A percentile compares a stretch with the other conserved stretches of the same genome.
Evolutionary conservation across 1,284 basidiomycete species (phyloP).

Genomic region (Coniferiporia sulphurascens): DNA sequence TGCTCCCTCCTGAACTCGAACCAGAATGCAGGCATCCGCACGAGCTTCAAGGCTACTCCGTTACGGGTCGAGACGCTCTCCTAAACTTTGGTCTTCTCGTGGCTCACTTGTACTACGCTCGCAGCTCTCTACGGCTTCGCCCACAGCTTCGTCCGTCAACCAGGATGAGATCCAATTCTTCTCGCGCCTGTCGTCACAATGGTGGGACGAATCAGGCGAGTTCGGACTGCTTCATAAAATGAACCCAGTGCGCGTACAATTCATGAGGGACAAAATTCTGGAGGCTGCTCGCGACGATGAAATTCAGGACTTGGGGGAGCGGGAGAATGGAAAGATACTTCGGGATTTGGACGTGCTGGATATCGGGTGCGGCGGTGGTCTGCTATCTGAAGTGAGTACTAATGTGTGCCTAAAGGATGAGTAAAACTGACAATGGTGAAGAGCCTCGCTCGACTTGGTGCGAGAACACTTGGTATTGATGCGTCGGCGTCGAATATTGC

Average conservation of each 20-base stretch:
- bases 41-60: no score
- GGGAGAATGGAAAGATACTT: constrained; percentile 36
- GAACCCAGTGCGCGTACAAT: constrained; percentile 89
- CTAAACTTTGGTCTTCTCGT: no score
- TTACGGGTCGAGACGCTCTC: no score
- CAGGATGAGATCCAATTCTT: constrained; percentile 87
- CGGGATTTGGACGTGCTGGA: constrained; percentile 70
- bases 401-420: constrained; percentile 8
- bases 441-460: constrained; percentile 87
- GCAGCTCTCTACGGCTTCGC: neutral
- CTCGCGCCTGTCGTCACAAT: constrained; percentile 83
- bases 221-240: constrained; percentile 89
- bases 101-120: no score
- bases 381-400: constrained; percentile 79
- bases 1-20: no score
- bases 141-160: constrained; percentile 52
- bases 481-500: constrained; percentile 85
- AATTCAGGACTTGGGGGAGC: constrained; percentile 32
- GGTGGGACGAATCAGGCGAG: constrained; percentile 96
- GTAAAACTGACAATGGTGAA: constrained; percentile 29
- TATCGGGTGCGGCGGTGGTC: constrained; percentile 93
- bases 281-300: constrained; percentile 53
- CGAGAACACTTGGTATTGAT: constrained; percentile 83
- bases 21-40: no score
- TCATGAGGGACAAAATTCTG: constrained; percentile 76